Base-by-base conservation (phyloP, 2,329 filamentous ascomycete species). In the Colletotrichum sp. region DNA sequence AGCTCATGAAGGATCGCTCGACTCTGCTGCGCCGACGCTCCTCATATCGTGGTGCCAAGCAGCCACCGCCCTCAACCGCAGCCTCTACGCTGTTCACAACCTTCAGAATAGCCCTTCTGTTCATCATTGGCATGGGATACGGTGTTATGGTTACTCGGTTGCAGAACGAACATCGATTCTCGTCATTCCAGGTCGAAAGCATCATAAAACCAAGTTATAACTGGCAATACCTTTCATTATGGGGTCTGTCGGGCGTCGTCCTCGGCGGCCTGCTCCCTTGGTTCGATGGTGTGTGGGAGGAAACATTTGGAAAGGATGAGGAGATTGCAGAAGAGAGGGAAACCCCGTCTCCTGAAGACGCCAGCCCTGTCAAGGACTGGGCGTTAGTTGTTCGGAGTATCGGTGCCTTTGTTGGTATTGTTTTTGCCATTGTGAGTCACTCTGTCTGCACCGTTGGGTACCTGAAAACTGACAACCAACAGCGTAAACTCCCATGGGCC, bases 401-500 rank as follows among this genome's bases (percentile, higher is more conserved):
- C 21, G 90, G 90, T n/a, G 88, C 89, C 16, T 92, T 92, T 84
- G 88, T 91, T 21, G 91, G 91, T 57, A 91, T 92, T 73, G 87
- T 90, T 12, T 92, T 92, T 83, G 91, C 91, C 24, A 98, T 99
- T 88, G 95, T 98, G 87, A 88, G 94, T 89, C 48, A 52, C 65
- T 18, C 12, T 60, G 24, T 34, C 39, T 13, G 30, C 59, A 13
- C 28, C 7, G 5, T 36, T 59, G 28, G 73, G 57, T 57, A 55
- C 55, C 7, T n/a, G 16, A 12, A 43, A 26, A 66, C 72, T 77
- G 63, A 72, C 30, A 71, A 65, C 30, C 7, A 30, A 36, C 61
- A 98, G 95, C 93, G 97, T 78, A 95, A 94, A 84, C 91, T 98
- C 12, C 94, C 95, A 2, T 99, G 97, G 97, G 91, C 96, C 80